Evolutionary conservation across 2,329 filamentous ascomycete species (phyloP), one percentile per base, ranked within the genome.

Genomic region (Nemania sp.): DNA sequence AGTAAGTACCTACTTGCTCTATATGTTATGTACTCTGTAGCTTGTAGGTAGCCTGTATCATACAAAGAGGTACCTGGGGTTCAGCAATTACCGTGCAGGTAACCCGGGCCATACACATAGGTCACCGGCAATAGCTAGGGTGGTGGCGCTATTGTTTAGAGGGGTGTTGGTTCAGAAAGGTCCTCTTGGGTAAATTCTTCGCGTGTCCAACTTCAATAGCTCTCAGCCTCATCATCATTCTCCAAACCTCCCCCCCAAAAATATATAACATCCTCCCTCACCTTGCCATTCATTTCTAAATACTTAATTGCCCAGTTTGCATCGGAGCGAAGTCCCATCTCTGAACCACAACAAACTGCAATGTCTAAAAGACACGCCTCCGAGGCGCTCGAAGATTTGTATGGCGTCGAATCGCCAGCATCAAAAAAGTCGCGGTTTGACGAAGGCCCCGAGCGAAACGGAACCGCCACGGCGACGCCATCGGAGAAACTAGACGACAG

Each of bases 291-390:
- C 20, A 20, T 17, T n/a, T 21, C 17, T 17, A 7, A 45, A 12
- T 35, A 10, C 32, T 29, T 18, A 17, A 18, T 15, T 18, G 13
- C 29, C 21, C 7, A 37, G 20, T 17, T 25, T 11, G 15, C 20
- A 37, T 13, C 10, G 5, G 6, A 34, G 32, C 54, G n/a, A 7
- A 52, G 9, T 17, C 15, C 13, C 11, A 13, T n/a, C 32, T 46
- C n/a, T 18, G n/a, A 21, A 42, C 21, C 12, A 25, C 29, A 10
- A 15, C 46, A 20, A 18, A 29, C 10, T 18, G 11, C 29, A 47
- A 79, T 79, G 80, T 76, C 77, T 54, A 88, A 89, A 76, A 81
- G 86, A 62, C 81, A 82, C 59, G 86, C 86, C 57, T 81, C 82
- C 32, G 85, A 88, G 72, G 78, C 84, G 43, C 78, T 88, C 40